Base-by-base conservation (phyloP, 2,329 filamentous ascomycete genomes). In the Metarhizium humberi region DNA sequence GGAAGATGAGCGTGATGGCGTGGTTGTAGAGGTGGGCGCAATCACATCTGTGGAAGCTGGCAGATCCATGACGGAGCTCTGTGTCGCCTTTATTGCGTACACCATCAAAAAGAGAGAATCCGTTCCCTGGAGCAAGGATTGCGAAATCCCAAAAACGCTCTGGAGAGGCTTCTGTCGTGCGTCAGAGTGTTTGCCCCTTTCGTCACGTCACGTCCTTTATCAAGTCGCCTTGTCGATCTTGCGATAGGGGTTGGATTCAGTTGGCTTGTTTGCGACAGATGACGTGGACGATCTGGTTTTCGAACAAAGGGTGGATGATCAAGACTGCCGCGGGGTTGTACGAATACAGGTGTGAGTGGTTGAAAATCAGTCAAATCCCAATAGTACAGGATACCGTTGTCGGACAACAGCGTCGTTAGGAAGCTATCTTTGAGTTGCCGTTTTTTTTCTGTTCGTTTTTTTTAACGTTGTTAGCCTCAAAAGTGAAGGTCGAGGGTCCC, bases 1-100 rank as follows among this genome's bases (percentile, higher is more conserved):
- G 30, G 59, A 50, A 36, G 60, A 8, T 45, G 42, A 45, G 18
- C 16, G 56, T n/a, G 29, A 53, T 54, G 45, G 48, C 38, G 46
- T 38, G 16, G 14, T 10, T 40, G 29, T 30, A 48, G 43, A 50
- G 38, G 38, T 54, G 40, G 51, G 11, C 46, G 47, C 40, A 42
- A 43, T 52, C 56, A 46, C 53, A 42, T 50, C 43, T 50, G 47
- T 32, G 25, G 53, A 29, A 30, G 48, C 4, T 45, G n/a, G 42
- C 6, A 10, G n/a, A 20, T 45, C 42, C 42, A 45, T 45, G 42
- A 45, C 42, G 42, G 42, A 25, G n/a, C 16, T 16, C n/a, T 45
- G 42, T 45, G 42, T 45, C 42, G 42, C 42, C 42, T 11, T 11
- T 3, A 34, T 11, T 7, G 32, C 32, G 10, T 34, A 34, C 32